Percentiles rank a stretch among this genome's conserved stretches.
These are phyloP conservation scores for Malania oleifera DNA, from an alignment of 164 flowering plant species.

Conservation along the genomic window DNA sequence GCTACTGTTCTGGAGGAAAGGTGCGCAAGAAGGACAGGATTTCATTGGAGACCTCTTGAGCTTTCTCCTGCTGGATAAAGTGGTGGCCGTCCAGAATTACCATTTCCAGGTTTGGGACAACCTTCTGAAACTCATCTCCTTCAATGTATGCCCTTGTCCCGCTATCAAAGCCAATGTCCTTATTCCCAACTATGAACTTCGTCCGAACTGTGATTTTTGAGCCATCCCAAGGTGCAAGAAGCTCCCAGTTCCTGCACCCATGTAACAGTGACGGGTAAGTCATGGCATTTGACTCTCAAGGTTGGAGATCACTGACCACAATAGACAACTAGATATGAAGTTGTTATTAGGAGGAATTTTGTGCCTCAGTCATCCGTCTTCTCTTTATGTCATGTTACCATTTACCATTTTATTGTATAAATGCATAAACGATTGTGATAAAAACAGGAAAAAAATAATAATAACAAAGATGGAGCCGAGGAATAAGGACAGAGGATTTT, in stretches of 20 bases:
- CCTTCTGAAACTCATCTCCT: constrained; percentile 25
- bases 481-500: too few relatives aligned
- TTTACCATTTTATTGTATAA: too few relatives aligned
- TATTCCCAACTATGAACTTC: constrained; percentile 41
- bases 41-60: constrained; percentile 28
- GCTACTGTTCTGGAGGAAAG: constrained; percentile 4
- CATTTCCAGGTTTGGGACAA: constrained; percentile 32
- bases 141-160: constrained; percentile 32
- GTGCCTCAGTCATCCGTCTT: too few relatives aligned
- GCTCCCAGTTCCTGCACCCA: constrained; percentile 45
- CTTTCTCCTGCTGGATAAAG: constrained; percentile 37
- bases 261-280: too few relatives aligned
- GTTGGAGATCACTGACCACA: too few relatives aligned
- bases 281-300: too few relatives aligned
- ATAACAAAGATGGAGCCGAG: too few relatives aligned
- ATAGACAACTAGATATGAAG: too few relatives aligned
- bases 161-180: constrained; percentile 26
- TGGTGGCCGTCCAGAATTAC: constrained; percentile 35
- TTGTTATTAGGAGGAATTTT: too few relatives aligned
- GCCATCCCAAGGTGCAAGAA: constrained; percentile 47
- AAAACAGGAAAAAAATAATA: too few relatives aligned
- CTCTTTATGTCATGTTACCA: too few relatives aligned
- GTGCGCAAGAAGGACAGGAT: constrained; percentile 28
- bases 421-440: too few relatives aligned
- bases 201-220: constrained; percentile 37